A percentile compares a stretch with the other conserved stretches of the same genome.
These are phyloP conservation scores for Ustilago lituana DNA, from an alignment of 1,284 basidiomycete species.

Conservation along the genomic window DNA sequence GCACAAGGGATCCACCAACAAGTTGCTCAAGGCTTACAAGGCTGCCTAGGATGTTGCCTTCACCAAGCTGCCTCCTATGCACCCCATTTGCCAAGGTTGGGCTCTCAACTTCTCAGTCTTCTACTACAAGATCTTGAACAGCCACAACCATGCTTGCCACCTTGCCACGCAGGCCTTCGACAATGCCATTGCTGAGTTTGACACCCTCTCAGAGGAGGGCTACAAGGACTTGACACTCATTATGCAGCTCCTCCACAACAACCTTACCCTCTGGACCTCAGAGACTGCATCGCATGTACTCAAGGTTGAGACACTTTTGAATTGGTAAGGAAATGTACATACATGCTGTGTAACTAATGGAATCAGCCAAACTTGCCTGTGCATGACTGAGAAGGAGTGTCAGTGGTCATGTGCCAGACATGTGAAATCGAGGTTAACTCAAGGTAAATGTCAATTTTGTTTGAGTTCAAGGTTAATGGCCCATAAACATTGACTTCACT, in stretches of 20 bases:
- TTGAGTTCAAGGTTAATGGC: no score
- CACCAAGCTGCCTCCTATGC: slow-evolving; percentile 96
- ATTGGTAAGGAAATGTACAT: no score
- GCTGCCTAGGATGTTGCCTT: slow-evolving; percentile 97
- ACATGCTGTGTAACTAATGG: no score
- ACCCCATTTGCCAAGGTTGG: slow-evolving; percentile 98
- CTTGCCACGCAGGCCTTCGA: slow-evolving; percentile 99
- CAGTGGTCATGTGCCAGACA: no score
- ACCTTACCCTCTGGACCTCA: slow-evolving; percentile 94
- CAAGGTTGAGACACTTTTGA: no score
- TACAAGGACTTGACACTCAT: slow-evolving; percentile 94
- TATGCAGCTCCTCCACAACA: slow-evolving; percentile 99
- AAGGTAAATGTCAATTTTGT: no score
- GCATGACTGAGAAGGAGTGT: no score
- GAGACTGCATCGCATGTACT: no score
- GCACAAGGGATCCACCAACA: slow-evolving; percentile 97
- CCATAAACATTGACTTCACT: no score
- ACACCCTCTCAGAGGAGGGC: slow-evolving; percentile 98
- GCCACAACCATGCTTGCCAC: slow-evolving; percentile 98
- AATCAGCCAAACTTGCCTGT: no score
- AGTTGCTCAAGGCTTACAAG: slow-evolving; percentile 99
- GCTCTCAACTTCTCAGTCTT: slow-evolving; percentile 99
- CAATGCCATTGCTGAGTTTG: slow-evolving; percentile 98
- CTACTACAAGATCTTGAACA: slow-evolving; percentile 99
- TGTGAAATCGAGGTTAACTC: no score